phyloP scores from a whole-genome alignment of 441 rosid genomes.

The Caryocar brasiliense region DNA sequence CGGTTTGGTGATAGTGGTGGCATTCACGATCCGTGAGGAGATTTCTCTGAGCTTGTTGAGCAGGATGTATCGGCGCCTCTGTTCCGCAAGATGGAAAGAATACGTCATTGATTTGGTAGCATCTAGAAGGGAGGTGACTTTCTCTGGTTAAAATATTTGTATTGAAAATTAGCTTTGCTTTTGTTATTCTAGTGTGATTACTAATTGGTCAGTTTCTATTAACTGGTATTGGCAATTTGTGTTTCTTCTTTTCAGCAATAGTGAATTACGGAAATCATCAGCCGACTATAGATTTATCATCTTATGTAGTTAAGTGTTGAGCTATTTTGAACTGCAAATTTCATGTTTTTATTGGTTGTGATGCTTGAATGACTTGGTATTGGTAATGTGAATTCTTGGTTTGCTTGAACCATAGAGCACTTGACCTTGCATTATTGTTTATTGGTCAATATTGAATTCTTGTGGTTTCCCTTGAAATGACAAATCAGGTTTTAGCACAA shows the following conservation, averaged over 20 bases:
- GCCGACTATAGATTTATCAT: not conserved
- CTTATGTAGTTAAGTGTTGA: not conserved
- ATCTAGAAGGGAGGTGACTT: slow-evolving; percentile 4
- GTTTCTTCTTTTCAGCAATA: not conserved
- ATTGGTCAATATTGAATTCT: too few species aligned
- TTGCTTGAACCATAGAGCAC: too few species aligned
- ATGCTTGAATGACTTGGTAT: too few species aligned
- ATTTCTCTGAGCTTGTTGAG: not conserved
- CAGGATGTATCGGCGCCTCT: not conserved
- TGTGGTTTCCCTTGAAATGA: too few species aligned
- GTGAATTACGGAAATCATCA: slow-evolving; percentile 1
- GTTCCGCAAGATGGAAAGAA: not conserved
- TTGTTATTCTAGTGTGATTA: not conserved
- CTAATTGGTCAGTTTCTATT: slow-evolving; percentile 1
- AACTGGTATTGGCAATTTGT: not conserved
- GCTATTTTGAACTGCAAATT: too few species aligned
- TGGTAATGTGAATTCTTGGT: too few species aligned
- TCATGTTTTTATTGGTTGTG: too few species aligned
- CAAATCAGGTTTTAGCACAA: too few species aligned
- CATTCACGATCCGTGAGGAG: not conserved
- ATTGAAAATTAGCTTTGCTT: slow-evolving; percentile 1
- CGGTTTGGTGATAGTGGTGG: slow-evolving; percentile 1
- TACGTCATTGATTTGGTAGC: not conserved
- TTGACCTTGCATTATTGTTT: too few species aligned
- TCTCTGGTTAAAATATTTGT: not conserved